Base-by-base conservation (phyloP, 1,284 basidiomycete species). In the Microbotryum scabiosae region DNA sequence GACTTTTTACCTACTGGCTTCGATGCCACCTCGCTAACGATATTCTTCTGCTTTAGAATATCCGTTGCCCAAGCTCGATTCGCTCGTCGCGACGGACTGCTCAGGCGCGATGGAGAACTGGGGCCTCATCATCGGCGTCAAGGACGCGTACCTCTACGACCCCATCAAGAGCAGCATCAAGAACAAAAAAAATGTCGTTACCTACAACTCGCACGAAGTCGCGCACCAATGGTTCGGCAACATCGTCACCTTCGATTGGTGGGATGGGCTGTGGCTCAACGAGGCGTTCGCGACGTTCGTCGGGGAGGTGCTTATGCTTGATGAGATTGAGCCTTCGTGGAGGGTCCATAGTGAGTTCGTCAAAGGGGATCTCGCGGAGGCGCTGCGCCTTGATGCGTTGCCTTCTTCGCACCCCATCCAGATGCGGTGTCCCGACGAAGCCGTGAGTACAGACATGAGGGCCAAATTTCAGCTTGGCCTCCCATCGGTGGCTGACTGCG, bases 341-440 rank as follows among this genome's bases (percentile, higher is more conserved):
- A 76, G 79, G 63, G 77, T 79, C 25, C 75, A 78, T 57, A 73
- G 75, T 25, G 75, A 76, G 57, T 82, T 82, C 75, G 75, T 82
- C 71, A 79, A 78, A 63, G 66, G 71, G 25, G 80, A 82, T 66
- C 73, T 81, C n/a, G 74, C 76, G 54, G 69, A 75, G 20, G 90
- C 92, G 20, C 81, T 96, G 25, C 78, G 80, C 48, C 81, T 97
- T 57, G 93, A 98, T 72, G 83, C 88, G 9, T 90, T 92, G 75
- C 79, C 87, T 18, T 93, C 90, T 21, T 93, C 90, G 46, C 93
- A 98, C 75, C 88, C 92, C 1, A 90, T 98, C 71, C 90, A 97
- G 76, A 90, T 96, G n/a, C 85, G 12, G 14, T 41, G 36, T 18
- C 36, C 36, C 16, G 36, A 41, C 36, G 36, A 41, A 41, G 36